phyloP scores from a whole-genome alignment of 2,329 filamentous ascomycete species.

The Cercospora canescens region DNA sequence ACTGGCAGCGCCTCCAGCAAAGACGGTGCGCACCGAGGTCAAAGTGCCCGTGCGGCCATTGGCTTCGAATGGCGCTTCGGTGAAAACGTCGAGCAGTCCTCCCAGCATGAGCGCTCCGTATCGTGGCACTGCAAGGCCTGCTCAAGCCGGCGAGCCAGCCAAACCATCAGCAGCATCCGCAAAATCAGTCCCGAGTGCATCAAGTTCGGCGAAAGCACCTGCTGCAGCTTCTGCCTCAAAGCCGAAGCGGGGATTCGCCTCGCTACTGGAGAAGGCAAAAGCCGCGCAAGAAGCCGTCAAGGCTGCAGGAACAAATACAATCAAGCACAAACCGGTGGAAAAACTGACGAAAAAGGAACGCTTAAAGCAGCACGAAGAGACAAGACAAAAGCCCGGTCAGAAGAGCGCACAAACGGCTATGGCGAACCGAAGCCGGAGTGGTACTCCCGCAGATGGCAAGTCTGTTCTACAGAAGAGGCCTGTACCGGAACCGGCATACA shows the following conservation, averaged over 20 bases:
- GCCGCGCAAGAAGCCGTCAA: conserved; percentile 60
- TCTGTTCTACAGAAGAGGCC: conserved; percentile 30
- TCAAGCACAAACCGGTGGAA: conserved; percentile 73
- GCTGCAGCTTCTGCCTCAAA: conserved; percentile 27
- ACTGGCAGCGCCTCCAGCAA: conserved; percentile 36
- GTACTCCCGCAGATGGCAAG: conserved; percentile 28
- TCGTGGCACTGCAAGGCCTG: conserved; percentile 20
- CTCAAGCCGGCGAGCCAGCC: conserved; percentile 13
- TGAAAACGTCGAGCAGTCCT: conserved; percentile 29
- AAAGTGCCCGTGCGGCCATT: conserved; percentile 31
- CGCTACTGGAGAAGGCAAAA: conserved; percentile 72
- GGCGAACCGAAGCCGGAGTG: conserved; percentile 34
- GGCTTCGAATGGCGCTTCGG: conserved; percentile 6
- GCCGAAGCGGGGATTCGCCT: conserved; percentile 69
- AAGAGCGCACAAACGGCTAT: conserved; percentile 24
- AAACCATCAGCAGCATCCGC: conserved; percentile 11
- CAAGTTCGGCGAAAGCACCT: conserved; percentile 14
- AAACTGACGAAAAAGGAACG: conserved; percentile 62
- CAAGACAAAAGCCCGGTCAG: conserved; percentile 45
- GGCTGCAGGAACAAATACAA: conserved; percentile 65
- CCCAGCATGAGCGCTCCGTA: conserved; percentile 13
- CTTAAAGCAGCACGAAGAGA: conserved; percentile 37
- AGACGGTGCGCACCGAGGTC: conserved; percentile 33
- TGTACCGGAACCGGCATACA: conserved; percentile 40
- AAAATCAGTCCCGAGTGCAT: conserved; percentile 13